Percentiles rank a stretch among this genome's conserved stretches.
Conservation (phyloP, 257 asterid genomes). For the Solanum appendiculatum region DNA sequence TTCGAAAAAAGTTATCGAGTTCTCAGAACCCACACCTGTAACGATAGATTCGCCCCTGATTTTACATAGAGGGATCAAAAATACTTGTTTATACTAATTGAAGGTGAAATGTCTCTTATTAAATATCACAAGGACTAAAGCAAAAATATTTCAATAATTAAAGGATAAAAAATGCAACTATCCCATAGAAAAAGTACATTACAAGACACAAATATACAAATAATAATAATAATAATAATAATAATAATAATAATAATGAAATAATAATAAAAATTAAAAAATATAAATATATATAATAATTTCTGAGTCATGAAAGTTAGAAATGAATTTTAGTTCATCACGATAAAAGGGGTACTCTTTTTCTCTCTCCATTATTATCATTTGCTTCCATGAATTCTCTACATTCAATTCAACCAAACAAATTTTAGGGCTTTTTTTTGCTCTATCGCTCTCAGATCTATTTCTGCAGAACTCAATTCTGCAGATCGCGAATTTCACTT, state of each 20-base stretch:
- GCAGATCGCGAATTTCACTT: not conserved
- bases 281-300: not conserved
- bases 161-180: not conserved
- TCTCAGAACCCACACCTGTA: not conserved
- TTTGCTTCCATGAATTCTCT: not conserved
- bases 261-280: not conserved
- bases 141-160: not conserved
- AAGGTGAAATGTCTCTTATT: not conserved
- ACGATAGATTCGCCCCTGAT: no score
- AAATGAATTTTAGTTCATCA: not conserved
- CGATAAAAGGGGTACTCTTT: not conserved
- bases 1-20: not conserved
- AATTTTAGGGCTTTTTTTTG: not conserved
- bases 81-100: not conserved
- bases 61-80: not conserved
- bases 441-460: not conserved
- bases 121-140: not conserved
- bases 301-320: not conserved
- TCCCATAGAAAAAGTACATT: not conserved
- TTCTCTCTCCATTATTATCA: not conserved
- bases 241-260: no score
- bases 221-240: no score
- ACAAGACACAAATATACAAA: not conserved
- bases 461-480: not conserved
- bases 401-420: not conserved